Base-by-base conservation (phyloP, 1,139 yeast genomes). In the Candida albicans region DNA sequence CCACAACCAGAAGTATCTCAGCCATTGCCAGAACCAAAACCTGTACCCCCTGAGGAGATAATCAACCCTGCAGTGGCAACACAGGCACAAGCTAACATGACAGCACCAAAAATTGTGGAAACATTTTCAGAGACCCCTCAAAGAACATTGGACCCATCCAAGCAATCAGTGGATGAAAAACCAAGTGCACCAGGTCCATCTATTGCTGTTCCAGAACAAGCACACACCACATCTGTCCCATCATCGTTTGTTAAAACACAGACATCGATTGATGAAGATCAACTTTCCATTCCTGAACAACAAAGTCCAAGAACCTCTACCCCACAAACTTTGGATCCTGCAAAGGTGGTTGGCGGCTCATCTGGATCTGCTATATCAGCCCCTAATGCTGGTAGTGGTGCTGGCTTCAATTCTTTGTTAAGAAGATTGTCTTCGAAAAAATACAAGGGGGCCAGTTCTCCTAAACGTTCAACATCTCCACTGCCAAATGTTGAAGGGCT, bases 181-280 rank as follows among this genome's bases (percentile, higher is more conserved):
- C 22, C 31, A 26, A 25, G 28, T 29, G 24, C 41, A 8, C 33
- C 12, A 11, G 28, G 32, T n/a, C 47, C 51, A 6, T 43, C 57
- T 7, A 56, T 70, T 40, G 44, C 83, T 11, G 74, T 79, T 56
- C 90, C 90, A 8, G 84, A 82, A 53, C 87, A 82, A 51, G 89
- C 88, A 0, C 87, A 84, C 55, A 82, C 87, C 2, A 73, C 85
- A 0, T 46, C 54, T 26, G 49, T 57, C 7, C 50, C 53, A 33
- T 41, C 57, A 38, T 44, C 56, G 1, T 51, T 52, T 31, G 45
- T 47, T 37, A 52, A 57, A 41, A 43, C 59, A 1, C 54, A 48
- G 29, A 46, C 62, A 3, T 49, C 59, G 13, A 45, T 54, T n/a
- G 47, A 50, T 8, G 12, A 36, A 28, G 42, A 42, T 10, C 12